Base-by-base conservation (phyloP, 495 filamentous ascomycete species). In the Aspergillus sclerotioniger region DNA sequence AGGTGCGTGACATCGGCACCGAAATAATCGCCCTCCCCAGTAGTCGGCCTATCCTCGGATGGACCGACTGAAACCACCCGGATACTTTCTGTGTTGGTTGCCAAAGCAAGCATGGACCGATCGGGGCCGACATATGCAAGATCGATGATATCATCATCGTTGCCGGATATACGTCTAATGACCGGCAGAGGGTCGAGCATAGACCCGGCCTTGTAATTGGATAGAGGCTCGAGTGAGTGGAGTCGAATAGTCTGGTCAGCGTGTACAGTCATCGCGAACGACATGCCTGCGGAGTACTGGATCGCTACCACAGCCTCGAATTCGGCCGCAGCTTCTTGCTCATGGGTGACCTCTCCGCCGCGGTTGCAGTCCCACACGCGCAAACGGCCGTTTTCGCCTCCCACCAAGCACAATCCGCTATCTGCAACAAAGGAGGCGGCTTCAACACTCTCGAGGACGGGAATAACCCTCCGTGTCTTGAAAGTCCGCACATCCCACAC, bases 61-160 rank as follows among this genome's bases (percentile, higher is more conserved):
- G 69, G 62, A 3, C 73, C 75, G 17, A 89, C 69, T 5, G 90
- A 90, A 13, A 99, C 84, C 54, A 99, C 80, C 35, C 92, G 85
- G 33, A 99, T 84, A 48, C 92, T 90, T 75, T 98, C 94, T 1
- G 91, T 90, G 73, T 98, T 99, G 15, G 93, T 98, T 8, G 92
- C 92, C 16, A 99, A 76, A 25, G 94, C 94, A 62, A 99, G 80
- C 53, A 91, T 78, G 19, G 89, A 91, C 47, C 84, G 83, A 54
- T 92, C 86, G 10, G 84, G 83, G 1, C 92, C 86, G 55, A 96
- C 81, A 65, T 91, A 96, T 21, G 86, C 88, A 20, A 97, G 73
- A 62, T 98, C 95, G 62, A 98, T 95, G 54, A 98, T 92, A 67
- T 98, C 94, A 67, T 98, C 94, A 70, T 98, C 91, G 33, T 94